Conservation (phyloP, 805 yeast genomes). For the Metschnikowia koreensis region DNA sequence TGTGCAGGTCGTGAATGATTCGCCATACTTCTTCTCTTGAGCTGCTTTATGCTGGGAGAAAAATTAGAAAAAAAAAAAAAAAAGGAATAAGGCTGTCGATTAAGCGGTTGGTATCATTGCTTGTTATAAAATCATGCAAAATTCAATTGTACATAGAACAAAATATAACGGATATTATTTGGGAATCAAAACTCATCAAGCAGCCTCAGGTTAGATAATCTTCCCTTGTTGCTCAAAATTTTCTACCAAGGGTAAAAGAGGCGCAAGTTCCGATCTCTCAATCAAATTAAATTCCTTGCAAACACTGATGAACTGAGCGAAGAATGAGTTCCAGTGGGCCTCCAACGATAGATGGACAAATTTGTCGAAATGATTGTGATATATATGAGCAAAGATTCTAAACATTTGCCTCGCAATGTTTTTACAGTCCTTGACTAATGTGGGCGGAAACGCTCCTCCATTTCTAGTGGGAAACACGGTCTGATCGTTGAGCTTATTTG, state of each 20-base stretch:
- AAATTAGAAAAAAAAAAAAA: neutral
- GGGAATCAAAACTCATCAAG: neutral
- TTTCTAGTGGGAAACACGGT: slow-evolving; percentile 86
- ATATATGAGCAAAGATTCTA: slow-evolving; percentile 91
- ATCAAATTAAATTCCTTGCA: slow-evolving; percentile 79
- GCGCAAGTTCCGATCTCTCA: slow-evolving; percentile 76
- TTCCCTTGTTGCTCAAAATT: slow-evolving; percentile 85
- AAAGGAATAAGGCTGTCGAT: neutral
- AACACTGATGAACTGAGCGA: slow-evolving; percentile 90
- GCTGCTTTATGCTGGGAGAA: neutral
- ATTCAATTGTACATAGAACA: slow-evolving; percentile 4
- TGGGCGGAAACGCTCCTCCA: slow-evolving; percentile 87
- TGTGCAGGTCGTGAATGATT: slow-evolving; percentile 65
- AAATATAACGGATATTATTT: neutral
- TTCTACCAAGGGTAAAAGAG: slow-evolving; percentile 73
- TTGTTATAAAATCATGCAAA: neutral
- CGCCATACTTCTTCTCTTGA: slow-evolving; percentile 73
- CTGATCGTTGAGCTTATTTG: slow-evolving; percentile 84
- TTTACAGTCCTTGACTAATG: slow-evolving; percentile 76
- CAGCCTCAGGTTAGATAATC: slow-evolving; percentile 39
- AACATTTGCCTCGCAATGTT: slow-evolving; percentile 91
- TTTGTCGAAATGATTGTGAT: slow-evolving; percentile 91
- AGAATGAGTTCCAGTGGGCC: slow-evolving; percentile 97
- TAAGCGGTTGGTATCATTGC: neutral
- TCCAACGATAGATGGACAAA: slow-evolving; percentile 88